A percentile compares a stretch with the other conserved stretches of the same genome.
Conservation (phyloP, 108 stramenopile species). For the Conticribra guillardii region DNA sequence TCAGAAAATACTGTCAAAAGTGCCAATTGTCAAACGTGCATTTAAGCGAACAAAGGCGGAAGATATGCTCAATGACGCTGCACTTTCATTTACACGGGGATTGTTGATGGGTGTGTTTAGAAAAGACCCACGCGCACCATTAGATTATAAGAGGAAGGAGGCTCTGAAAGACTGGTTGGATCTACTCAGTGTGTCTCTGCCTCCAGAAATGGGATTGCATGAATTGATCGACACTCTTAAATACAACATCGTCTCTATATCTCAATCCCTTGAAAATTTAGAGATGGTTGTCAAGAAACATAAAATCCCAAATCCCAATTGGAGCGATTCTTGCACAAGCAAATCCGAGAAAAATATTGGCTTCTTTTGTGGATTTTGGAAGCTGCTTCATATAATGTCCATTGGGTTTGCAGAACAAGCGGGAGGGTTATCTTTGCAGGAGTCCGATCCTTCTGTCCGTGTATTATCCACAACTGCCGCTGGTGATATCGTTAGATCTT, state of each 20-base stretch:
- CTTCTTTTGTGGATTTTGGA: conserved; percentile 60
- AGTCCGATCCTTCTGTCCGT: conserved; percentile 28
- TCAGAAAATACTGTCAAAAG: conserved; percentile 24
- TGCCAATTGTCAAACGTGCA: conserved; percentile 35
- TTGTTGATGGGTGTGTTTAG: conserved; percentile 36
- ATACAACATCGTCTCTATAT: conserved; percentile 21
- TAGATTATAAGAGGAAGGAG: conserved; percentile 34
- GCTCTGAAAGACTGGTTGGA: conserved; percentile 45
- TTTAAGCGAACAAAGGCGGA: conserved; percentile 30
- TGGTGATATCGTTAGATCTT: conserved; percentile 38
- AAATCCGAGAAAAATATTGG: conserved; percentile 4
- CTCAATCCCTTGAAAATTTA: conserved; percentile 24
- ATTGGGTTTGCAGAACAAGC: conserved; percentile 57
- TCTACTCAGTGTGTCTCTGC: conserved; percentile 38
- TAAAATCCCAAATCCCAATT: conserved; percentile 23
- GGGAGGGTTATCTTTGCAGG: conserved; percentile 38
- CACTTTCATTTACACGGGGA: conserved; percentile 37
- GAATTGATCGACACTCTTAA: conserved; percentile 39
- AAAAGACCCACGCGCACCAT: conserved; percentile 15
- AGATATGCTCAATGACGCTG: conserved; percentile 40
- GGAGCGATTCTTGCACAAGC: conserved; percentile 30
- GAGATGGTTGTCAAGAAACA: conserved; percentile 25
- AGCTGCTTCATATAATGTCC: conserved; percentile 51
- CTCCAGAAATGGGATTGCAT: conserved; percentile 46
- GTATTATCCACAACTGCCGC: conserved; percentile 36